Base-by-base conservation (phyloP, 768 basidiomycete species). In the Kwoniella mangroviensis region DNA sequence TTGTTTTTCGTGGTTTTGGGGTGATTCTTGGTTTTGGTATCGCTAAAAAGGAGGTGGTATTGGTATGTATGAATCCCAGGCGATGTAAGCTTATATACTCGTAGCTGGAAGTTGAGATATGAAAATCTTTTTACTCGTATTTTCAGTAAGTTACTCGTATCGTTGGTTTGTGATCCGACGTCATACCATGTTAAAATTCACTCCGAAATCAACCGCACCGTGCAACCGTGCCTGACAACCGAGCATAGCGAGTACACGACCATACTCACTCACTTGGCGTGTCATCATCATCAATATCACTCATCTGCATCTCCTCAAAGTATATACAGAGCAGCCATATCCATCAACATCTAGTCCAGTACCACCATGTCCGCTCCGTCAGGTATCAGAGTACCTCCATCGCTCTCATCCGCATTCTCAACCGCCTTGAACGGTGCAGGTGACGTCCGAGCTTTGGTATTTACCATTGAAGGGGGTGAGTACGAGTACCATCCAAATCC, bases 361-460 rank as follows among this genome's bases (percentile, higher is more conserved):
- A 4, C 6, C 67, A 73, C 43, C 63, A 83, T 83, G 82, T 83
- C 82, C 34, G 79, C 81, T 62, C 78, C 77, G 22, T 83, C 82
- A n/a, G 82, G 82, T 45, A 75, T 83, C 73, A 77, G 79, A 51
- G 79, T 83, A 19, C 75, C 82, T 2, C 62, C 69, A 19, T 60
- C 69, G 21, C 71, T 83, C 42, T 69, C 75, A 10, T 61, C 73
- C 10, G 75, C 81, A 0, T 83, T 81, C 70, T 67, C 74, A 5
- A 40, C 63, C 11, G 79, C 79, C 11, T 58, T 62, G 28, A 69
- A 43, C 52, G 61, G 67, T 22, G 67, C 68, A 2, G 60, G 73
- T 9, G 72, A 78, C 11, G 74, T 78, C 60, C 68, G 82, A 56
- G 82, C 82, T 21, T 64, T 83, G 40, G 78, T 81, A 10, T 77